Base-by-base conservation (phyloP, 805 yeast genomes). In the Priceomyces medius region DNA sequence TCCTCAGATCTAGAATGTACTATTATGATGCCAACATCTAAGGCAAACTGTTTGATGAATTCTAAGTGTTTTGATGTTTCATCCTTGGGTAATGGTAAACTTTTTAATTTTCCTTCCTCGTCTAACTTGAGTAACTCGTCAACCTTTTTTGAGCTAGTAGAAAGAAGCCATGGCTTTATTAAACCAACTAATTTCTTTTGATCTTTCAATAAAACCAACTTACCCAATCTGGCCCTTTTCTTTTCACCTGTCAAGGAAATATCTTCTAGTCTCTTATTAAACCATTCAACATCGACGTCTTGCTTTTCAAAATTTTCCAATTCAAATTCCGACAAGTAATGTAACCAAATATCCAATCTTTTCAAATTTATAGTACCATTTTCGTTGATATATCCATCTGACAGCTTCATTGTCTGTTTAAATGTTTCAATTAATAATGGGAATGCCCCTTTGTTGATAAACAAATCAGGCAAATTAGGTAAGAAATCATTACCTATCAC, bases 401-500 rank as follows among this genome's bases (percentile, higher is more conserved):
- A 66, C 47, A 76, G 76, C 50, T 76, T 74, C 57, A 93, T 71
- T 20, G 90, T 80, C 54, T 80, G 81, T 61, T 90, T 93, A 68
- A 93, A 93, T 12, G 97, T 84, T 47, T 83, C 88, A 51, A 93
- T 73, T 55, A 93, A 73, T 21, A 89, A 76, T n/a, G 98, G 96
- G 69, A 93, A 86, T 0, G 98, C 99, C 52, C 97, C 98, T 53
- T 90, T 93, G 59, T 89, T 90, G 50, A 93, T 76, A 60, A 88
- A 90, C 52, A 93, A 73, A 63, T 90, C 96, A 0, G 99, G 99
- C 53, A 95, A 76, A 59, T 93, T 88, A 19, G 99, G 99, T 57
- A 93, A 76, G 81, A 93, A 93, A 75, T 93, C 99, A 59, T 93
- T 93, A 55, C 99, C 99, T 53, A 93, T 88, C 46, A 93, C 96